Conservation (phyloP, 176 grass and related monocot species). For the Hordeum vulgare region MorexV3_pseudomolecules_assembly NC_058522.1:493804477-493804976, state of each 20-base stretch:
- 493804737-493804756: no score
- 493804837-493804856: no score
- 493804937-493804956: background rate
- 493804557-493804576: background rate
- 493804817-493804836: no score
- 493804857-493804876: no score
- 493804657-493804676: background rate
- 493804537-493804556: background rate
- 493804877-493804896: no score
- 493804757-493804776: no score
- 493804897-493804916: slow-evolving; percentile 5
- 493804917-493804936: background rate
- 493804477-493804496: no score
- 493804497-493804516: no score
- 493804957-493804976: slow-evolving; percentile 44
- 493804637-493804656: background rate
- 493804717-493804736: no score
- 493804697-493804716: no score
- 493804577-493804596: background rate
- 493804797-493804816: no score
- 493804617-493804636: background rate
- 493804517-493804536: background rate
- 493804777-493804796: no score
- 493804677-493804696: background rate
- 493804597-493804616: background rate